Conservation (phyloP, 129 eudicot species). For the Saussurea involucrata region DNA sequence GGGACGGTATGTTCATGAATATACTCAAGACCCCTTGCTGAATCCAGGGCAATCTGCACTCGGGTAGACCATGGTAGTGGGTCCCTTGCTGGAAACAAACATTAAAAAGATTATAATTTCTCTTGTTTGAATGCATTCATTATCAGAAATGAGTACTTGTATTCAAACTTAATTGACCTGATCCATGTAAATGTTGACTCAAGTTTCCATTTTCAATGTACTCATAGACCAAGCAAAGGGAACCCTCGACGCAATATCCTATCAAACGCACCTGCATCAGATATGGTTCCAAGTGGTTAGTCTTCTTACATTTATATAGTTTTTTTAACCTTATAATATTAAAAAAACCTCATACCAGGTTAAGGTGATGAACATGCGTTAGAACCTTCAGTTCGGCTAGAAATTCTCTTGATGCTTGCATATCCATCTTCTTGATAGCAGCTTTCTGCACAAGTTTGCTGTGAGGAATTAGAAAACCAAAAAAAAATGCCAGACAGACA, state of each 20-base stretch:
- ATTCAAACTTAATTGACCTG: constrained; percentile 44
- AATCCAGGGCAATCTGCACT: constrained; percentile 93
- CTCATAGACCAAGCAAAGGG: constrained; percentile 87
- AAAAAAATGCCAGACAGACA: background rate
- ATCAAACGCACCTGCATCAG: constrained; percentile 89
- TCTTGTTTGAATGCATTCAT: constrained; percentile 4
- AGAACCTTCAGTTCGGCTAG: constrained; percentile 87
- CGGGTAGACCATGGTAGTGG: constrained; percentile 86
- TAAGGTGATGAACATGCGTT: constrained; percentile 94
- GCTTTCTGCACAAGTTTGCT: constrained; percentile 62
- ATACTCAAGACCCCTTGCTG: constrained; percentile 97
- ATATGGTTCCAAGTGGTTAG: no score
- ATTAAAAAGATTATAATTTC: background rate
- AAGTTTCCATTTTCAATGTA: constrained; percentile 90
- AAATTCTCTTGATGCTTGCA: constrained; percentile 92
- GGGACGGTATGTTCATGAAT: constrained; percentile 97
- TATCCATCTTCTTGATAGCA: constrained; percentile 94
- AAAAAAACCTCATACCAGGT: constrained; percentile 83
- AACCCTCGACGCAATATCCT: constrained; percentile 93
- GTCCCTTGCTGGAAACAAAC: constrained; percentile 44
- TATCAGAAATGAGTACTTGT: background rate
- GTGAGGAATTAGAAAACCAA: background rate
- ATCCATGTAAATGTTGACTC: constrained; percentile 86
- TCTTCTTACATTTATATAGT: no score
- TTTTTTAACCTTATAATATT: no score